These are phyloP conservation scores for Aureobasidium sp. DNA, from an alignment of 2,329 filamentous ascomycete species.

Conservation along the genomic window DNA sequence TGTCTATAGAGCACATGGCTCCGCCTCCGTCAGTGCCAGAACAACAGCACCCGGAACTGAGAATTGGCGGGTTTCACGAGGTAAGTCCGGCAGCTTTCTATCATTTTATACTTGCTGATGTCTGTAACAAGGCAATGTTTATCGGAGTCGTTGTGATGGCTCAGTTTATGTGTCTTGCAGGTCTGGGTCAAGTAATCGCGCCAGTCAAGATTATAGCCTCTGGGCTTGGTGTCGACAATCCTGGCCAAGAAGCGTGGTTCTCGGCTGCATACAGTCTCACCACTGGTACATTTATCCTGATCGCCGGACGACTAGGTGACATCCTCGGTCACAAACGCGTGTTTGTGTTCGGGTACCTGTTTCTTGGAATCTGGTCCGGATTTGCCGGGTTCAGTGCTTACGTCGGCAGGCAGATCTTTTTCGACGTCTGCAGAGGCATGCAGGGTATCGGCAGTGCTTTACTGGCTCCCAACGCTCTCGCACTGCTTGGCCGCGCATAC, in stretches of 20 bases:
- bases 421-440: slow-evolving; percentile 30
- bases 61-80: slow-evolving; percentile 19
- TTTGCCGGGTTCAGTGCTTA: slow-evolving; percentile 32
- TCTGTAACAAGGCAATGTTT: slow-evolving; percentile 13
- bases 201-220: slow-evolving; percentile 38
- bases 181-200: slow-evolving; percentile 25
- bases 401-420: slow-evolving; percentile 24
- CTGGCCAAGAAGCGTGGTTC: slow-evolving; percentile 37
- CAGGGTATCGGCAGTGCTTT: slow-evolving; percentile 33
- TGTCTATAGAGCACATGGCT: slow-evolving; percentile 7
- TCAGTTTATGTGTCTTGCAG: slow-evolving; percentile 22
- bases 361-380: slow-evolving; percentile 32
- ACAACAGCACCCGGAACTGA: slow-evolving; percentile 10
- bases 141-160: slow-evolving; percentile 21
- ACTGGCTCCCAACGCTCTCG: slow-evolving; percentile 30
- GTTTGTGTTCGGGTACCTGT: slow-evolving; percentile 32
- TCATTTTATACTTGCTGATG: not conserved
- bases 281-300: slow-evolving; percentile 38
- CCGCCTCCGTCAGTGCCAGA: not conserved
- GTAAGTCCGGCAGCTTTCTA: not conserved
- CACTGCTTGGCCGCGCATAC: slow-evolving; percentile 28
- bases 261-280: slow-evolving; percentile 36
- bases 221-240: slow-evolving; percentile 32
- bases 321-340: slow-evolving; percentile 36
- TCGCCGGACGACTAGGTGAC: slow-evolving; percentile 37